Conservation (phyloP, 805 yeast species). For the Nakazawaea ambrosiae region DNA sequence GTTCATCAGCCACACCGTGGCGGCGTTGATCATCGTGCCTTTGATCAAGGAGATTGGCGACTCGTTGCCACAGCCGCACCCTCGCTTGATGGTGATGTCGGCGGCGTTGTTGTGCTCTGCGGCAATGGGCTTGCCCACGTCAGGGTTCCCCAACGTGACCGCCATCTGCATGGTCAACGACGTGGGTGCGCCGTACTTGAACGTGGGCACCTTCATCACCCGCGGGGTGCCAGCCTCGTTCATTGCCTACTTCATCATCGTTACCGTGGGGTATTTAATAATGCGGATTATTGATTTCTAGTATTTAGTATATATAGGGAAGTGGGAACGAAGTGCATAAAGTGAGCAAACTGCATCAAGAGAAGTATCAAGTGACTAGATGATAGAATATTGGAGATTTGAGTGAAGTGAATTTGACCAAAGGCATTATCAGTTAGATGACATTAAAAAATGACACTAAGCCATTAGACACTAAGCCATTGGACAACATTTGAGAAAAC, state of each 20-base stretch:
- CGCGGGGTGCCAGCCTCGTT: conserved; percentile 88
- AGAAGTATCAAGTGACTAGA: not conserved
- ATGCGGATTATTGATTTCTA: conserved; percentile 54
- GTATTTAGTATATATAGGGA: not conserved
- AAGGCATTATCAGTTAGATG: too few relatives aligned
- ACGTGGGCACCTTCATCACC: conserved; percentile 79
- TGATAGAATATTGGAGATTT: too few relatives aligned
- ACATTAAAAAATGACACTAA: too few relatives aligned
- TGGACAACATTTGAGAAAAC: too few relatives aligned
- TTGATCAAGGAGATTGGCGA: conserved; percentile 87
- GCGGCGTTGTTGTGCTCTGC: conserved; percentile 73
- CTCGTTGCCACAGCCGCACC: conserved; percentile 70
- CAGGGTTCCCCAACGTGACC: conserved; percentile 96
- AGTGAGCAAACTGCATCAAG: not conserved
- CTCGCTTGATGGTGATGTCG: conserved; percentile 67
- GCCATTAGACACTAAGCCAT: too few relatives aligned
- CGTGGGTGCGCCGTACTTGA: conserved; percentile 82
- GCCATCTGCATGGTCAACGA: conserved; percentile 94
- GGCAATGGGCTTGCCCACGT: conserved; percentile 97
- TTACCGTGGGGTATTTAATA: conserved; percentile 72
- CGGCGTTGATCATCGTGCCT: conserved; percentile 90
- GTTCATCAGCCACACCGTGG: conserved; percentile 94
- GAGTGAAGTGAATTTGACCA: too few relatives aligned
- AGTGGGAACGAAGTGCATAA: too few relatives aligned
- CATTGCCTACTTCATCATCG: conserved; percentile 62